Percentiles rank a stretch among this genome's conserved stretches.
phyloP scores from a whole-genome alignment of 768 basidiomycete species.

The Hirschioporus abietinus region DNA sequence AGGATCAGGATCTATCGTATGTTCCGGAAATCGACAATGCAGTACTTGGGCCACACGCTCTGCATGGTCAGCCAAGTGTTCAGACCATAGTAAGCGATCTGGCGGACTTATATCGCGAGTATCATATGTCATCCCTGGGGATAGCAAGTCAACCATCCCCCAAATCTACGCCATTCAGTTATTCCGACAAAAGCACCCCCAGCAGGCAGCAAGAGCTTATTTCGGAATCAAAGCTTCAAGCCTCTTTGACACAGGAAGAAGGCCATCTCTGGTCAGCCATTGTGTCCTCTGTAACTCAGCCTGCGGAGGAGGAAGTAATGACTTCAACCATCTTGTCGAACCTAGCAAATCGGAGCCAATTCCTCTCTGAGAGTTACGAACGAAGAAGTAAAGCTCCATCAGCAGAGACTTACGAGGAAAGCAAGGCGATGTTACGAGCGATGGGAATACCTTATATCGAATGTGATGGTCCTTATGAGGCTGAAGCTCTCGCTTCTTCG shows the following conservation, averaged over 20 bases:
- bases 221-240: constrained; percentile 21
- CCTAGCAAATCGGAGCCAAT: constrained; percentile 46
- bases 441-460: constrained; percentile 84
- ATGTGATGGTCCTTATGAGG: constrained; percentile 66
- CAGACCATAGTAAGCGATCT: background rate
- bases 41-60: background rate
- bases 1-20: background rate
- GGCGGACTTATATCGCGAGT: background rate
- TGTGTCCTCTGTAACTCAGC: constrained; percentile 4
- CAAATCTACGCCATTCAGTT: background rate
- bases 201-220: background rate
- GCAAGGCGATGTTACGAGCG: constrained; percentile 59
- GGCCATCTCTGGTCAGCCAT: constrained; percentile 22
- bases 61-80: background rate
- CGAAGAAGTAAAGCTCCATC: constrained; percentile 61
- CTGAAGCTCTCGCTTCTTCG: constrained; percentile 79
- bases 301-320: constrained; percentile 18
- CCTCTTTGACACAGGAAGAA: constrained; percentile 20
- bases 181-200: background rate
- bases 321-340: constrained; percentile 18
- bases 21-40: background rate
- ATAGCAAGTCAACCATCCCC: background rate
- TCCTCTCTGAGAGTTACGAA: constrained; percentile 60
- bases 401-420: constrained; percentile 59
- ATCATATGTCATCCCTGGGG: background rate